These are phyloP conservation scores for Wickerhamomyces bovis DNA, from an alignment of 805 yeast genomes.

Conservation along the genomic window DNA sequence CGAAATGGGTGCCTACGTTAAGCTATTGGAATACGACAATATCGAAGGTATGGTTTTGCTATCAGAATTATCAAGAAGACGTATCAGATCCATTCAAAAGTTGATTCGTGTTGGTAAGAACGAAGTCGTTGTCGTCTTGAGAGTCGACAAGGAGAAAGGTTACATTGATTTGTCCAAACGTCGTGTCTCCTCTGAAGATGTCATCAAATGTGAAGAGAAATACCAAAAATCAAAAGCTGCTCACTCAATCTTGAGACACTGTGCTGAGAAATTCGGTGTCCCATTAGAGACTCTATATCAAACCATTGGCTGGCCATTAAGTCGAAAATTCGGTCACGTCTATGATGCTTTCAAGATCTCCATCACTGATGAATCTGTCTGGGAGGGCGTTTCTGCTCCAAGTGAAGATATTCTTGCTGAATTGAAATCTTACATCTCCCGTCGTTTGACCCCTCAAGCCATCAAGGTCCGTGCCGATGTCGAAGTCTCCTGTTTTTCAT, in stretches of 20 bases:
- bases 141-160: slow-evolving; percentile 98
- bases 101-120: slow-evolving; percentile 96
- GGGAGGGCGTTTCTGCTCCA: slow-evolving; percentile 73
- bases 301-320: slow-evolving; percentile 95
- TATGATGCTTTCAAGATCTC: slow-evolving; percentile 96
- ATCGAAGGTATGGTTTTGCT: slow-evolving; percentile 98
- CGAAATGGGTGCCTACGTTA: slow-evolving; percentile 99
- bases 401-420: slow-evolving; percentile 73
- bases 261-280: slow-evolving; percentile 92
- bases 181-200: slow-evolving; percentile 97
- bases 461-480: slow-evolving; percentile 98
- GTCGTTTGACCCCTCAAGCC: slow-evolving; percentile 96
- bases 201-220: slow-evolving; percentile 94
- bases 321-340: slow-evolving; percentile 93
- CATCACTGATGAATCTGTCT: slow-evolving; percentile 81
- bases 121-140: slow-evolving; percentile 94
- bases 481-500: slow-evolving; percentile 93
- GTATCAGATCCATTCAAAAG: slow-evolving; percentile 96
- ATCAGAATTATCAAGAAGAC: slow-evolving; percentile 95
- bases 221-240: slow-evolving; percentile 96
- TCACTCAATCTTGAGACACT: slow-evolving; percentile 95
- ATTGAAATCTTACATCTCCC: slow-evolving; percentile 77
- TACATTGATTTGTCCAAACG: slow-evolving; percentile 96
- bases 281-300: slow-evolving; percentile 82
- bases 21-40: slow-evolving; percentile 91